Percentiles rank a stretch among this genome's conserved stretches.
These are phyloP conservation scores for Sugiyamaella novakii DNA, from an alignment of 1,139 yeast species.

Conservation along the genomic window DNA sequence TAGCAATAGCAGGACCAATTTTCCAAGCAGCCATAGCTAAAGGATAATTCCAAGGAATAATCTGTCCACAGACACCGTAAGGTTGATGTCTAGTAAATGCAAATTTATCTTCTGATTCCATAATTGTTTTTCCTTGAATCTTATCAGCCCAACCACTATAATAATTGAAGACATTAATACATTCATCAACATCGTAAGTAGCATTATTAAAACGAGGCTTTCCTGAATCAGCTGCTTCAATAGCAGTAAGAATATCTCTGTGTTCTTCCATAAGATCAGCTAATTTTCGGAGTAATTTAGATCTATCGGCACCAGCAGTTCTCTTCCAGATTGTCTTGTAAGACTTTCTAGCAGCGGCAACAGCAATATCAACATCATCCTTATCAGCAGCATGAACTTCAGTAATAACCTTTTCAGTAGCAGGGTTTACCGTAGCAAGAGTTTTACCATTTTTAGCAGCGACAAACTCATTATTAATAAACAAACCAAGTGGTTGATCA, in stretches of 20 bases:
- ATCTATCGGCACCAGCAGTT: slow-evolving; percentile 51
- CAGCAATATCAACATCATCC: slow-evolving; percentile 61
- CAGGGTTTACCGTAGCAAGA: slow-evolving; percentile 48
- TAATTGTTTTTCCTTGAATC: slow-evolving; percentile 58
- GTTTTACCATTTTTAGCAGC: slow-evolving; percentile 60
- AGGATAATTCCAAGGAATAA: slow-evolving; percentile 93
- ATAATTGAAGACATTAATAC: slow-evolving; percentile 53
- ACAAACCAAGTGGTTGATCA: slow-evolving; percentile 77
- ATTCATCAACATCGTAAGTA: slow-evolving; percentile 59
- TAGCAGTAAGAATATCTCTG: slow-evolving; percentile 51
- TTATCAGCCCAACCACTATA: slow-evolving; percentile 89
- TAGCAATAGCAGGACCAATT: slow-evolving; percentile 75
- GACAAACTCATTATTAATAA: slow-evolving; percentile 80
- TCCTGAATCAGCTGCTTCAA: slow-evolving; percentile 64
- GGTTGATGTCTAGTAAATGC: slow-evolving; percentile 72
- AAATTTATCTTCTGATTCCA: slow-evolving; percentile 60
- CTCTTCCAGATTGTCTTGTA: slow-evolving; percentile 53
- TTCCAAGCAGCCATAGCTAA: slow-evolving; percentile 75
- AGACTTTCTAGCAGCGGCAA: slow-evolving; percentile 57
- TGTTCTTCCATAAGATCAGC: slow-evolving; percentile 56
- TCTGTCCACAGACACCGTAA: slow-evolving; percentile 85
- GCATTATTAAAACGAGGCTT: slow-evolving; percentile 50
- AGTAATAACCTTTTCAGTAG: slow-evolving; percentile 56
- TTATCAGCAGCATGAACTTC: slow-evolving; percentile 56
- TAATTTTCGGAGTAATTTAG: slow-evolving; percentile 49